Base-by-base conservation (phyloP, 129 eudicot species). In the Flaveria linearis region DNA sequence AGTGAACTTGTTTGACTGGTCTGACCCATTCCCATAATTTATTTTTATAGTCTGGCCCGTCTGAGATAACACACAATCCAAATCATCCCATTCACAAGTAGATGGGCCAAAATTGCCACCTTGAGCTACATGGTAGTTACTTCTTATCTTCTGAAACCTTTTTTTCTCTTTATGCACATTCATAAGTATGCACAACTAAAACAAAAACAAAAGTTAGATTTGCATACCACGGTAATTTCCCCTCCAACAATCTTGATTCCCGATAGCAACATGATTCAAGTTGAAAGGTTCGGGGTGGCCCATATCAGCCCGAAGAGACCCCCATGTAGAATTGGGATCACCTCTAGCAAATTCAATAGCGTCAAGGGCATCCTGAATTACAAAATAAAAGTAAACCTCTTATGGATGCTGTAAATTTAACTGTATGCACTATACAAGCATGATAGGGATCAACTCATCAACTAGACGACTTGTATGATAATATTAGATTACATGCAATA, bases 321-420 rank as follows among this genome's bases (percentile, higher is more conserved):
- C 99, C 99, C 99, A 95, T 84, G 82, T 86, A 7, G 97, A 87
- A 71, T 80, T 60, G 9, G 89, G 57, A 85, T 87, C 94, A 55
- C 97, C 99, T 84, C 88, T 84, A 23, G 97, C 97, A 95, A 95
- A 95, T 82, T 95, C 96, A 75, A 95, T 82, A 74, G 96, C 93
- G 50, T 89, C 94, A 8, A 95, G 89, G 2, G 83, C 84, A 82
- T 95, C 97, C 97, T 91, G 67, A 85, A 49, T 45, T 33, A 15
- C 6, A 22, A 43, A 57, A 49, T 47, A 63, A 64, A 73, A 14
- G 65, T 8, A 9, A 9, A 43, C 7, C 20, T 53, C 46, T 65
- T 65, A 76, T 36, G 22, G 41, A 9, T 55, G 68, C 47, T 39
- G 11, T 41, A 53, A 42, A 9, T 43, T 6, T 76, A 26, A 26